Evolutionary conservation across 805 yeast genomes (phyloP).

Genomic region (Saturnispora galanensis): DNA sequence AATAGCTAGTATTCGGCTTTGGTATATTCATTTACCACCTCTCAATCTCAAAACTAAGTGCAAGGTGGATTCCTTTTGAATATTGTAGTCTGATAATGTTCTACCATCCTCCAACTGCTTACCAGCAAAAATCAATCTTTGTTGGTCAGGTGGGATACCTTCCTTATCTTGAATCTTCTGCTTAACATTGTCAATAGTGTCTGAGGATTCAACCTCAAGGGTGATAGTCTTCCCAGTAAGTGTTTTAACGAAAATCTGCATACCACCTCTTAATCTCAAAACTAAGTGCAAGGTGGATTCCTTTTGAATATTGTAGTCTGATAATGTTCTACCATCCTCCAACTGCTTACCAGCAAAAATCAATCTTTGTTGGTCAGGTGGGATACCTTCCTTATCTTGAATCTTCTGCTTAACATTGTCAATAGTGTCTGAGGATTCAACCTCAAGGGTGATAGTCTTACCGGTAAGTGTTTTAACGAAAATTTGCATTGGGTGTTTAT

Average conservation of each 20-base stretch:
- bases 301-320: slow-evolving; percentile 99
- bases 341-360: slow-evolving; percentile 99
- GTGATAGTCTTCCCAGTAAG: slow-evolving; percentile 62
- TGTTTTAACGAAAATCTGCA: slow-evolving; percentile 51
- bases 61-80: slow-evolving; percentile 93
- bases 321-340: slow-evolving; percentile 97
- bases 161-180: slow-evolving; percentile 95
- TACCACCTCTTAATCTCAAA: slow-evolving; percentile 75
- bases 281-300: slow-evolving; percentile 97
- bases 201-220: slow-evolving; percentile 95
- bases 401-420: slow-evolving; percentile 95
- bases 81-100: slow-evolving; percentile 95
- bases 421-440: slow-evolving; percentile 94
- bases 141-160: slow-evolving; percentile 97
- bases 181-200: slow-evolving; percentile 95
- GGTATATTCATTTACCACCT: slow-evolving; percentile 60
- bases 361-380: slow-evolving; percentile 99
- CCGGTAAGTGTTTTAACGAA: slow-evolving; percentile 50
- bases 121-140: slow-evolving; percentile 95
- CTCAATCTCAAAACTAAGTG: slow-evolving; percentile 96
- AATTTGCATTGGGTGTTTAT: slow-evolving; percentile 36
- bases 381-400: slow-evolving; percentile 96
- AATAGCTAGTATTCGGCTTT: too few relatives aligned
- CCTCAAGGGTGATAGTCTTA: slow-evolving; percentile 78
- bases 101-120: slow-evolving; percentile 95